Percentiles rank a stretch among this genome's conserved stretches.
Conservation (phyloP, 2,329 filamentous ascomycete species). For the Fusarium transvaalense region DNA sequence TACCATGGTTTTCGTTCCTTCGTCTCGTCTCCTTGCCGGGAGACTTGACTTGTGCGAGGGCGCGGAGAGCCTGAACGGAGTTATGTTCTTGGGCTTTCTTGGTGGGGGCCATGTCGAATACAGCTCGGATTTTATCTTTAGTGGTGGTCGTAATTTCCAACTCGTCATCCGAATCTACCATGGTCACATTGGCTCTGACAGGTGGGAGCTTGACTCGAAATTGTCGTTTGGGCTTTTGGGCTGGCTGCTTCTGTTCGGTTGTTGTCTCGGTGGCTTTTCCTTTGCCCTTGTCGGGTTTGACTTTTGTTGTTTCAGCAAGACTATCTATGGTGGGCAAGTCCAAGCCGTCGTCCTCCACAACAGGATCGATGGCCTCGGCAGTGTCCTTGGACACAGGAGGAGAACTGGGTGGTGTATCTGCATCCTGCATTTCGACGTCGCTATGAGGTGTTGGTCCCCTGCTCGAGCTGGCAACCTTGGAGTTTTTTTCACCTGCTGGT, state of each 20-base stretch:
- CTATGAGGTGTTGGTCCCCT: constrained; percentile 64
- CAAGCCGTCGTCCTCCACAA: constrained; percentile 18
- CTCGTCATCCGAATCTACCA: constrained; percentile 67
- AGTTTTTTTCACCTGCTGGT: constrained; percentile 54
- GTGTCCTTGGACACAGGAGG: constrained; percentile 59
- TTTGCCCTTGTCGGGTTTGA: constrained; percentile 69
- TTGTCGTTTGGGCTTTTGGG: constrained; percentile 58
- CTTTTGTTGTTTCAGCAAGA: constrained; percentile 49
- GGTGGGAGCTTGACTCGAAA: constrained; percentile 64
- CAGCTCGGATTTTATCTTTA: constrained; percentile 67
- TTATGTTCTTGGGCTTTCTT: constrained; percentile 72
- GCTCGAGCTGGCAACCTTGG: constrained; percentile 67
- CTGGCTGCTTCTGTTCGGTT: constrained; percentile 40
- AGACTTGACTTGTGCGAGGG: constrained; percentile 78
- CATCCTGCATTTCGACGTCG: constrained; percentile 64
- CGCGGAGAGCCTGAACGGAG: constrained; percentile 76
- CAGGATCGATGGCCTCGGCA: neutral
- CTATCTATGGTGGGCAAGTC: constrained; percentile 54
- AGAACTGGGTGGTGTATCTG: constrained; percentile 80
- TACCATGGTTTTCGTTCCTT: constrained; percentile 63
- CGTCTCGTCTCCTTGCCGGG: constrained; percentile 65
- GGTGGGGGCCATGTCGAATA: constrained; percentile 77
- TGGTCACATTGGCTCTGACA: constrained; percentile 54
- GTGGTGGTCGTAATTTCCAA: constrained; percentile 70
- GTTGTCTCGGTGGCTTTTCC: constrained; percentile 60